phyloP scores from a whole-genome alignment of 1,139 yeast species.

The Candida frijolesensis region DNA sequence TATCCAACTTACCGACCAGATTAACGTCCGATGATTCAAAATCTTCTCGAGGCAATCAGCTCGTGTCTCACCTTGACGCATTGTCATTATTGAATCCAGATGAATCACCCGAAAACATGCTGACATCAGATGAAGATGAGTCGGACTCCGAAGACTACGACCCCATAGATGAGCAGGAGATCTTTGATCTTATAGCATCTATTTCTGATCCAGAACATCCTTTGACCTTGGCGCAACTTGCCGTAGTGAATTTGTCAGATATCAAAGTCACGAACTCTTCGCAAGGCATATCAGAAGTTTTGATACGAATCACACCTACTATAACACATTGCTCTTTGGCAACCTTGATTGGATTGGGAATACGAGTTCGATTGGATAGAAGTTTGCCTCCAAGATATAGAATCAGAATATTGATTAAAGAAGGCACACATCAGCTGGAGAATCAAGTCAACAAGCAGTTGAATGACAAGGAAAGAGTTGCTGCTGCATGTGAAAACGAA shows the following conservation, averaged over 20 bases:
- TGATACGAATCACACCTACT: constrained; percentile 91
- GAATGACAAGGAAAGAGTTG: constrained; percentile 96
- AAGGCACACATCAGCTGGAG: constrained; percentile 95
- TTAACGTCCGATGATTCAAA: constrained; percentile 10
- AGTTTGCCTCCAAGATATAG: constrained; percentile 86
- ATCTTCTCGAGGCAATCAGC: constrained; percentile 5
- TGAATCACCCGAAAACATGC: constrained; percentile 10
- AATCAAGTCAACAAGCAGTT: constrained; percentile 94
- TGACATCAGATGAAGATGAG: constrained; percentile 10
- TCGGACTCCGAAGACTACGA: constrained; percentile 50
- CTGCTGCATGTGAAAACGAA: constrained; percentile 98
- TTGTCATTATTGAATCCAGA: constrained; percentile 12
- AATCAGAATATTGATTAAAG: constrained; percentile 75
- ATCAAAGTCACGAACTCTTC: constrained; percentile 56
- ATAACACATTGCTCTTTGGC: constrained; percentile 97
- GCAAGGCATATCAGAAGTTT: constrained; percentile 70
- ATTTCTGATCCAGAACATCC: constrained; percentile 99
- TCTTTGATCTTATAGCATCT: constrained; percentile 70
- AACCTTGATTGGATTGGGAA: constrained; percentile 92
- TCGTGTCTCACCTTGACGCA: constrained; percentile 12
- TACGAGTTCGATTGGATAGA: constrained; percentile 87
- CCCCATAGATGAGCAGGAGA: constrained; percentile 68
- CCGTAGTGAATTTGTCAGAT: constrained; percentile 86
- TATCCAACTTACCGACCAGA: constrained; percentile 75
- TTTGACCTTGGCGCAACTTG: constrained; percentile 87